Conservation (phyloP, 176 grass and related monocot genomes). For the Tillandsia leiboldiana region DNA sequence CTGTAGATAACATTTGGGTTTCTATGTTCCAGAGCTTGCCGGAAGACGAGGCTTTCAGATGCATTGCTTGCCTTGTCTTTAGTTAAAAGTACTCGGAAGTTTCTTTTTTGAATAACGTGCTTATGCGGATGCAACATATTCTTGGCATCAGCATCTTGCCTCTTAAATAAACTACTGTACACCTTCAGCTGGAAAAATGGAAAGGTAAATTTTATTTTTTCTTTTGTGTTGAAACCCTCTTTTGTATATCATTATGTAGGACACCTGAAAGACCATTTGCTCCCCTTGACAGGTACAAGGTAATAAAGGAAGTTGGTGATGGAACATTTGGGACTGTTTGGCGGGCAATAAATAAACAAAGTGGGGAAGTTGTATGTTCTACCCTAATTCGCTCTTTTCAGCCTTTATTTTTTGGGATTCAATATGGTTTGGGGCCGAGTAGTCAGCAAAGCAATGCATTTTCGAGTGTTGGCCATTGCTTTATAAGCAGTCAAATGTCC, state of each 20-base stretch:
- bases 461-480: too few relatives aligned
- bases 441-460: too few relatives aligned
- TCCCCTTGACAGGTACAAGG: conserved; percentile 49
- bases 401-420: too few relatives aligned
- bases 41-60: background rate
- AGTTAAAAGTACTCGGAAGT: background rate
- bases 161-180: background rate
- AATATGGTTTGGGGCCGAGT: too few relatives aligned
- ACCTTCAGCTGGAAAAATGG: conserved; percentile 2
- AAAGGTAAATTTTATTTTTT: background rate
- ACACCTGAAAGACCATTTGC: conserved; percentile 1
- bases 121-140: background rate
- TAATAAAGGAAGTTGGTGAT: conserved; percentile 95
- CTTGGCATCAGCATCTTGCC: background rate
- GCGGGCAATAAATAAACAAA: conserved; percentile 86
- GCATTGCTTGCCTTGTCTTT: background rate
- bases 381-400: too few relatives aligned
- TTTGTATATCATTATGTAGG: background rate
- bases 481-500: too few relatives aligned
- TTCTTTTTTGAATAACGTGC: background rate
- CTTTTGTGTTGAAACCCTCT: background rate
- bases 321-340: conserved; percentile 98
- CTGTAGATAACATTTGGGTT: background rate
- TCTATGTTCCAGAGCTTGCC: background rate
- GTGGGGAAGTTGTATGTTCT: conserved; percentile 67